phyloP scores from a whole-genome alignment of 495 filamentous ascomycete genomes.

The Penicillium coprophilum region DNA sequence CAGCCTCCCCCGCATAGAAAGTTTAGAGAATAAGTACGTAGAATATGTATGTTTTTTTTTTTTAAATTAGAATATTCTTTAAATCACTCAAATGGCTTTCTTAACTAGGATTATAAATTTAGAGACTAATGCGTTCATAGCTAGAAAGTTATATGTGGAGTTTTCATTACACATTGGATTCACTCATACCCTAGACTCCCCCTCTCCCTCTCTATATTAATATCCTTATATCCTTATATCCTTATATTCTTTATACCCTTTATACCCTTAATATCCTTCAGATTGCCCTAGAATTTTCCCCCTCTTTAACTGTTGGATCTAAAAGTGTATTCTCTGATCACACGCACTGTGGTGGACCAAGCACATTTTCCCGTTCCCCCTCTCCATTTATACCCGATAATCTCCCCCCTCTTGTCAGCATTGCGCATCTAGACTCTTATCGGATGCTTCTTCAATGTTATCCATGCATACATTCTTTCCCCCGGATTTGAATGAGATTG shows the following conservation, averaged over 20 bases:
- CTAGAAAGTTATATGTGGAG: constrained; percentile 24
- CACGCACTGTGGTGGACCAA: constrained; percentile 9
- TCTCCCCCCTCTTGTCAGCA: constrained; percentile 8
- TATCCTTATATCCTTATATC: too few species aligned
- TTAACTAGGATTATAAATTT: not conserved
- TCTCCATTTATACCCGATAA: constrained; percentile 12
- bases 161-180: constrained; percentile 22
- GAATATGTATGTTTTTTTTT: too few species aligned
- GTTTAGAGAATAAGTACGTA: constrained; percentile 17
- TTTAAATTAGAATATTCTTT: too few species aligned
- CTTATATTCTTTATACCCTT: not conserved
- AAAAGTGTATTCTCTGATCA: constrained; percentile 12
- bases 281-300: not conserved
- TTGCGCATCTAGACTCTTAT: constrained; percentile 3
- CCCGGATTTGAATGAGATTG: constrained; percentile 17
- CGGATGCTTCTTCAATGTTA: constrained; percentile 36
- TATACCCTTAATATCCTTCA: constrained; percentile 3
- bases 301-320: not conserved
- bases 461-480: constrained; percentile 43
- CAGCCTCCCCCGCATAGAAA: constrained; percentile 40
- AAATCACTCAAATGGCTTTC: not conserved
- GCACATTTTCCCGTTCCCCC: constrained; percentile 11
- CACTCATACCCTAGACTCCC: not conserved
- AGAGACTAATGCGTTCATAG: constrained; percentile 4
- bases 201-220: not conserved